Conservation (phyloP, 225 moss, liverwort and hornwort species). For the Rhytidiadelphus loreus region DNA sequence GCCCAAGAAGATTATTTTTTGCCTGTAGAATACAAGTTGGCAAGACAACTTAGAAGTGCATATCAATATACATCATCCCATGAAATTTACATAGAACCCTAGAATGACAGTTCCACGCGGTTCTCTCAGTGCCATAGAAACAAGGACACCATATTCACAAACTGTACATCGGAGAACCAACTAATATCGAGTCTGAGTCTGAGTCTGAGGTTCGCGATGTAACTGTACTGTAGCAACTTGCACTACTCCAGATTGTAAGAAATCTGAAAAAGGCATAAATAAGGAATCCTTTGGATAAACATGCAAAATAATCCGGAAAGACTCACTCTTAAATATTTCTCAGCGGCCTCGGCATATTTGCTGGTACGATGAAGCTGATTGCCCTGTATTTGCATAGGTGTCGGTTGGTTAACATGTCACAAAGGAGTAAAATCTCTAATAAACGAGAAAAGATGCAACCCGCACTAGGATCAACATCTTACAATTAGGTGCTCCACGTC, state of each 20-base stretch:
- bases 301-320: neutral
- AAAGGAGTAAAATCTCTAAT: neutral
- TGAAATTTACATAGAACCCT: neutral
- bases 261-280: neutral
- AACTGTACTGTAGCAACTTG: neutral
- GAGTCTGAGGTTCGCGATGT: neutral
- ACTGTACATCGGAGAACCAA: neutral
- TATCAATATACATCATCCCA: neutral
- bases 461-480: neutral
- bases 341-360: conserved; percentile 79
- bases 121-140: neutral
- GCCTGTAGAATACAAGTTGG: conserved; percentile 34
- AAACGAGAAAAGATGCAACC: neutral
- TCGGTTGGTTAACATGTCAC: neutral
- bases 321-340: conserved; percentile 79
- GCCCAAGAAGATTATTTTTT: conserved; percentile 61
- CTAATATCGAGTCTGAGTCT: neutral
- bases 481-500: neutral
- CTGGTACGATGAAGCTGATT: conserved; percentile 74
- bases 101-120: neutral
- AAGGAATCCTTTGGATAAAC: neutral
- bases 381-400: conserved; percentile 38
- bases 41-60: neutral
- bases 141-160: neutral
- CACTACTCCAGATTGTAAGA: neutral